Percentiles rank a stretch among this genome's conserved stretches.
Evolutionary conservation across 179 eudicot genomes (phyloP).

Genomic region (Heliamphora pulchella): DNA sequence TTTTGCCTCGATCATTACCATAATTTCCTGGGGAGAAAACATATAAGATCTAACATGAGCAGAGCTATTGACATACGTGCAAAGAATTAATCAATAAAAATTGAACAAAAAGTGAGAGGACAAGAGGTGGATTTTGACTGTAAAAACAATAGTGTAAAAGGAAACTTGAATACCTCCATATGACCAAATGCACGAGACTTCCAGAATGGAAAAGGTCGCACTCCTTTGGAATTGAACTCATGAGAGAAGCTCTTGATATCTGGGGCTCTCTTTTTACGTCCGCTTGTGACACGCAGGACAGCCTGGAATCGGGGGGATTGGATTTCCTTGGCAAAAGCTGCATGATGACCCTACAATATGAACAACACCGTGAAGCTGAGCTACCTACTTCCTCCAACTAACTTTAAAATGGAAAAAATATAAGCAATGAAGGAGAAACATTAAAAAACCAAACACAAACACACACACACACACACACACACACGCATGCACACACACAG

Average conservation of each 20-base stretch:
- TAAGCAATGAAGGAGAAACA: not conserved
- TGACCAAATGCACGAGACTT: conserved; percentile 83
- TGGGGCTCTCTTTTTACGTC: conserved; percentile 64
- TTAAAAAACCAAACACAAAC: not conserved
- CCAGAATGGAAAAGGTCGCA: conserved; percentile 75
- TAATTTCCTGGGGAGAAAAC: conserved; percentile 50
- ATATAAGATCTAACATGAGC: conserved; percentile 11
- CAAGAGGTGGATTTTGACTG: not conserved
- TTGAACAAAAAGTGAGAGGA: not conserved
- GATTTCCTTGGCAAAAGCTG: conserved; percentile 80
- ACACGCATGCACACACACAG: not conserved
- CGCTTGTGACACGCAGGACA: conserved; percentile 76
- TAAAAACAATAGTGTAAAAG: not conserved
- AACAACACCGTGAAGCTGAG: conserved; percentile 28
- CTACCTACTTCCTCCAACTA: conserved; percentile 22
- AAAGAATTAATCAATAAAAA: not conserved
- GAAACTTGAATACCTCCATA: conserved; percentile 46
- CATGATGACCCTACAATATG: conserved; percentile 51
- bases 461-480: too few relatives aligned
- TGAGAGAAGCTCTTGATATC: conserved; percentile 97
- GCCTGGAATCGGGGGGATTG: conserved; percentile 97
- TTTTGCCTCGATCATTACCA: conserved; percentile 82
- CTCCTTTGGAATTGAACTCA: conserved; percentile 97
- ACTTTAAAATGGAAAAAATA: conserved; percentile 15
- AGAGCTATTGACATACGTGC: not conserved